These are phyloP conservation scores for Tephrocybe sp. DNA, from an alignment of 768 basidiomycete genomes.

Conservation along the genomic window DNA sequence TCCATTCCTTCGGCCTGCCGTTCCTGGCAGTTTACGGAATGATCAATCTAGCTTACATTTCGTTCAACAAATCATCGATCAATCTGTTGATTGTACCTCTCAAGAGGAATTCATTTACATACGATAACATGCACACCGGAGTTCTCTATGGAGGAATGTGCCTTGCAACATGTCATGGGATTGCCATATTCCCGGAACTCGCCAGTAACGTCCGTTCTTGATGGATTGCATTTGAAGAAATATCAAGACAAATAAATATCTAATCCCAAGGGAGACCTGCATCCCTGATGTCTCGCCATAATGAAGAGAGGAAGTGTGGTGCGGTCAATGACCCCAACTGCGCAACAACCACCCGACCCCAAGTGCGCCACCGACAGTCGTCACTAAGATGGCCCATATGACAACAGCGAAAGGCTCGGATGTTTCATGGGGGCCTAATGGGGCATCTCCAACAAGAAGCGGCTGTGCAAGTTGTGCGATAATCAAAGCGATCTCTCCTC, in stretches of 20 bases:
- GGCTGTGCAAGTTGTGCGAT: conserved; percentile 47
- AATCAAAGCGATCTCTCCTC: conserved; percentile 69
- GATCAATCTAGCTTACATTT: too few relatives aligned
- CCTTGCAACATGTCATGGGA: neutral
- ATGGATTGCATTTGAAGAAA: too few relatives aligned
- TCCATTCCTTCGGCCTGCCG: too few relatives aligned
- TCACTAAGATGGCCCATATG: conserved; percentile 56
- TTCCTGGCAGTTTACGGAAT: too few relatives aligned
- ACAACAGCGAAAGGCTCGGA: conserved; percentile 53
- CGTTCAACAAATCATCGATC: too few relatives aligned
- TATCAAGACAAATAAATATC: too few relatives aligned
- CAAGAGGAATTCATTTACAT: neutral
- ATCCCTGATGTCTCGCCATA: too few relatives aligned
- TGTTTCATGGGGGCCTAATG: neutral
- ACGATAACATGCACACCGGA: too few relatives aligned
- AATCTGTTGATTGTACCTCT: neutral
- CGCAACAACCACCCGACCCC: conserved; percentile 27
- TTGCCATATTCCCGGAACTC: too few relatives aligned
- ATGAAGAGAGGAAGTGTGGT: neutral
- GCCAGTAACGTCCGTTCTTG: too few relatives aligned
- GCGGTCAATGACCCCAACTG: neutral
- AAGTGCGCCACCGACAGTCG: conserved; percentile 50
- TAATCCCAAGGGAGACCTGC: too few relatives aligned
- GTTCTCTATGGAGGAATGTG: neutral
- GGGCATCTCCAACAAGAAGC: conserved; percentile 20